Evolutionary conservation across 2,329 filamentous ascomycete genomes (phyloP).

Genomic region (Fusarium anguioides): DNA sequence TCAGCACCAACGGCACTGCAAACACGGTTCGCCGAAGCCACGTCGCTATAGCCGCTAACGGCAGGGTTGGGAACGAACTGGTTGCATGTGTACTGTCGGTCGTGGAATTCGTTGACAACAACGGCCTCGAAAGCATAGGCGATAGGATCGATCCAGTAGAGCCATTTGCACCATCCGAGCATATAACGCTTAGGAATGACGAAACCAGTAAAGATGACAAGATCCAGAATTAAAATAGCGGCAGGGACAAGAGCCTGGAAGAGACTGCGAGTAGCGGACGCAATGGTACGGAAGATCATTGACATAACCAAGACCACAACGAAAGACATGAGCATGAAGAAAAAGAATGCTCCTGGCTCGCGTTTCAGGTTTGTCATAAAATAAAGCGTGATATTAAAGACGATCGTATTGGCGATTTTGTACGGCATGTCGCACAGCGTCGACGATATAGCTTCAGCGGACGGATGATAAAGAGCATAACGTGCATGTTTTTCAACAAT

Average conservation of each 20-base stretch:
- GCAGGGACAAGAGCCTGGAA: conserved; percentile 48
- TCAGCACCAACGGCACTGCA: conserved; percentile 61
- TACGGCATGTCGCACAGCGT: conserved; percentile 90
- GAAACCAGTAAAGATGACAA: conserved; percentile 78
- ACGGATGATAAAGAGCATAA: conserved; percentile 91
- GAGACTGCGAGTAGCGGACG: conserved; percentile 43
- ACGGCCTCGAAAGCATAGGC: conserved; percentile 84
- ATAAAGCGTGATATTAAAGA: conserved; percentile 85
- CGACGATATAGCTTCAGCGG: conserved; percentile 85
- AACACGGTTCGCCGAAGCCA: conserved; percentile 48
- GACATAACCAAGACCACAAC: conserved; percentile 76
- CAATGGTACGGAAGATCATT: conserved; percentile 65
- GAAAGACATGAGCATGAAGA: conserved; percentile 83
- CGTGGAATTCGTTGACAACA: conserved; percentile 85
- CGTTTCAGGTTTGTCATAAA: conserved; percentile 87
- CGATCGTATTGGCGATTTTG: conserved; percentile 75
- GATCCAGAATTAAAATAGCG: conserved; percentile 45
- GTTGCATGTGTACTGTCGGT: conserved; percentile 67
- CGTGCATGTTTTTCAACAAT: conserved; percentile 91
- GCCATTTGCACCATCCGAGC: conserved; percentile 84
- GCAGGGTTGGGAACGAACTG: conserved; percentile 55
- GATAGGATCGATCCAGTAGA: conserved; percentile 83
- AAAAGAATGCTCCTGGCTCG: conserved; percentile 82
- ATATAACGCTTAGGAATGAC: conserved; percentile 74
- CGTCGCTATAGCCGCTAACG: conserved; percentile 44